Conservation (phyloP, 768 basidiomycete species). For the Suillus discolor region DNA sequence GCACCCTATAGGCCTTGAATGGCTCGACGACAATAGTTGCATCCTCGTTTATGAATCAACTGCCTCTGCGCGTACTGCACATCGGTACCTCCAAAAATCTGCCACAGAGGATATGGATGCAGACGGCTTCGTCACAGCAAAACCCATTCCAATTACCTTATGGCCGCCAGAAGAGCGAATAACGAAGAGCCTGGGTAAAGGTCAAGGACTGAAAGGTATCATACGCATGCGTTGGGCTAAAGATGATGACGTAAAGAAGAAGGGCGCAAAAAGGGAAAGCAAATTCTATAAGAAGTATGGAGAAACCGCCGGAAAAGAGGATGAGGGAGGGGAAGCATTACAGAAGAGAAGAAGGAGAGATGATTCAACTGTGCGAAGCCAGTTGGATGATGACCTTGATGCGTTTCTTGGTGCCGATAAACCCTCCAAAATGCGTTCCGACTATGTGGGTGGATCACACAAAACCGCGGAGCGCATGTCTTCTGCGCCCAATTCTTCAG, state of each 20-base stretch:
- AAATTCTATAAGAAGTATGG: slow-evolving; percentile 83
- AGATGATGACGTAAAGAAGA: slow-evolving; percentile 73
- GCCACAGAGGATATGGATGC: slow-evolving; percentile 50
- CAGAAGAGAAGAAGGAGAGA: slow-evolving; percentile 42
- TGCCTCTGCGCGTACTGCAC: slow-evolving; percentile 52
- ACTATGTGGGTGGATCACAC: slow-evolving; percentile 55
- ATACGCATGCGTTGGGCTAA: slow-evolving; percentile 80
- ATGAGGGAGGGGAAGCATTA: slow-evolving; percentile 35
- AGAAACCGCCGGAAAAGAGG: slow-evolving; percentile 60
- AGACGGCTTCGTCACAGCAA: slow-evolving; percentile 62
- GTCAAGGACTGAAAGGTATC: slow-evolving; percentile 64
- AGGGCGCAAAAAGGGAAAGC: slow-evolving; percentile 70
- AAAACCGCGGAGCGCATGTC: slow-evolving; percentile 62
- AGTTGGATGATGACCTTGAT: slow-evolving; percentile 71
- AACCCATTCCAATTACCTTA: slow-evolving; percentile 68
- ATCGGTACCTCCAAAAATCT: slow-evolving; percentile 53
- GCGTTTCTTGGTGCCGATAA: slow-evolving; percentile 59
- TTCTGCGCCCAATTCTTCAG: slow-evolving; percentile 40
- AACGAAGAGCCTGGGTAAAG: slow-evolving; percentile 67
- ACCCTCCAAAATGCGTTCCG: slow-evolving; percentile 69
- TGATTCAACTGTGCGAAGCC: slow-evolving; percentile 35
- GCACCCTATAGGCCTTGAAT: slow-evolving; percentile 76
- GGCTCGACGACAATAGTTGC: slow-evolving; percentile 87
- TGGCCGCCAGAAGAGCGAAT: slow-evolving; percentile 85
- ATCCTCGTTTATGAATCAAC: slow-evolving; percentile 72